Evolutionary conservation across 345 rosid species (phyloP), one percentile per base, ranked within the genome.

Genomic region (Euclidium syriacum): DNA sequence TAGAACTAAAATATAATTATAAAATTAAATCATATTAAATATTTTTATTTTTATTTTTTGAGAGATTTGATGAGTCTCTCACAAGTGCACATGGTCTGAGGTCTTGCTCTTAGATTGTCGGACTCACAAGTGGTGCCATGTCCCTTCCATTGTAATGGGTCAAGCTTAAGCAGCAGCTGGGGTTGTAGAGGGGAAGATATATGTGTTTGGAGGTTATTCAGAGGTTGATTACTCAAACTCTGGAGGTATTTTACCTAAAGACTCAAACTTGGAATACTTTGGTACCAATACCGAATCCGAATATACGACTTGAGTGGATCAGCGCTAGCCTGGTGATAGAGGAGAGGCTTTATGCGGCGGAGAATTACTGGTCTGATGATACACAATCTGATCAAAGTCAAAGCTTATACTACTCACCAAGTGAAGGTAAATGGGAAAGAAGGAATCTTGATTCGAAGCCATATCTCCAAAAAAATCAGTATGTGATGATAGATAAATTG

Each of bases 101-200:
- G 90, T 83, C 6, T 85, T 84, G 85, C 55, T 74, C 14, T 71
- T 88, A 10, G 90, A 88, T 33, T 85, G 89, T 77, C 81, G 91
- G 10, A 47, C 68, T 42, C 71, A 80, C 80, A 57, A 58, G 7
- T 88, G 91, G 92, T 64, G 61, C 42, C 24, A 52, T n/a, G 73
- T 71, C 8, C 79, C 87, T 9, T 55, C 35, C 51, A 85, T 85
- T 89, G 74, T 65, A 1, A 61, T 83, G 18, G 71, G 75, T 2
- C 85, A 91, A 3, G 96, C 85, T 47, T 80, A 82, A 42, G 74
- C 96, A 1, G 91, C 96, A 0, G 78, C 90, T 0, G 91, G 85
- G 1, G 83, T 70, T 4, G 72, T 81, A 4, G 74, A 63, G 6
- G 83, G 63, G 1, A 81, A 76, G 62, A 62, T 88, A 10, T 85